Percentiles rank a stretch among this genome's conserved stretches.
These are phyloP conservation scores for Lotmaria passim DNA, from an alignment of 208 protist genomes.

Conservation along the genomic window DNA sequence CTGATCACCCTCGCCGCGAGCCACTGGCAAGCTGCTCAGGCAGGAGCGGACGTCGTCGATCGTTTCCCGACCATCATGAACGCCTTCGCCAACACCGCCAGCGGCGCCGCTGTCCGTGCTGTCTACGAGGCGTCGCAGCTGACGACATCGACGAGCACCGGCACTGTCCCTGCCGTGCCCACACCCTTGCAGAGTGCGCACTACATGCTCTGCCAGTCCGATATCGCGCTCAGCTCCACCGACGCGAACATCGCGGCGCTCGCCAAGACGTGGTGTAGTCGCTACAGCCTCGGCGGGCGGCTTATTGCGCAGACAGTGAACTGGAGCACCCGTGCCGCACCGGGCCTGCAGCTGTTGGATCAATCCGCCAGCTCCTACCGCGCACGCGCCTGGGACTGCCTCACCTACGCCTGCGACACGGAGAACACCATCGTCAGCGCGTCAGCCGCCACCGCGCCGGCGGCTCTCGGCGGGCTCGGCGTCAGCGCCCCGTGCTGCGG, in stretches of 20 bases:
- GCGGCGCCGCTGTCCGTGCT: conserved; percentile 16
- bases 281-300: not conserved
- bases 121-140: conserved; percentile 31
- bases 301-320: conserved; percentile 23
- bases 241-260: conserved; percentile 1
- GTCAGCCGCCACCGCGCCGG: not conserved
- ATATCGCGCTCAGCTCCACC: not conserved
- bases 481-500: conserved; percentile 41
- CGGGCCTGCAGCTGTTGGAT: conserved; percentile 31
- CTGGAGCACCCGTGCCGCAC: conserved; percentile 45
- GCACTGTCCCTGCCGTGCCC: not conserved
- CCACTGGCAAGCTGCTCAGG: not conserved
- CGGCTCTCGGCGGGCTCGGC: conserved; percentile 39
- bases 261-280: conserved; percentile 9
- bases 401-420: conserved; percentile 39
- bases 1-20: not conserved
- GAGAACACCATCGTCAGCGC: conserved; percentile 8
- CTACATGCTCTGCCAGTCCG: conserved; percentile 23
- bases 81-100: conserved; percentile 9
- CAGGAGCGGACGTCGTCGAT: not conserved
- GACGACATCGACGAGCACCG: not conserved
- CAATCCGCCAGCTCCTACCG: conserved; percentile 1
- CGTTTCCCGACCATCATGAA: conserved; percentile 2
- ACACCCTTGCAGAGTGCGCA: conserved; percentile 7
- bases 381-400: conserved; percentile 32